phyloP scores from a whole-genome alignment of 306 rosid genomes.

The Begonia fuchsioides region DNA sequence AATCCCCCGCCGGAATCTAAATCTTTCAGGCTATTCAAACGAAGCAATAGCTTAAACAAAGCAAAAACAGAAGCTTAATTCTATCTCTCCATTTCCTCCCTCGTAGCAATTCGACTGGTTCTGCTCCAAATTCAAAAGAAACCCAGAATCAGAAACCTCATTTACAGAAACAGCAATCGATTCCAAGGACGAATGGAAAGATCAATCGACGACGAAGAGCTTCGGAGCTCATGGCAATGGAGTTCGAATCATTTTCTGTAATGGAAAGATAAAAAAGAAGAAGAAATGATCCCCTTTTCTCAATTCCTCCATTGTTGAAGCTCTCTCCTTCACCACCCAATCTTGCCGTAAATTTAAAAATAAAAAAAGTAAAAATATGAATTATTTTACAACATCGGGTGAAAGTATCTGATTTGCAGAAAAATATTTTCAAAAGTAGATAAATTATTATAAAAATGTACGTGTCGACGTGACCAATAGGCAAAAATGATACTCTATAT shows the following conservation, averaged over 20 bases:
- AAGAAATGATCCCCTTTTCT: slow-evolving; percentile 25
- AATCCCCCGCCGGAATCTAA: too few relatives aligned
- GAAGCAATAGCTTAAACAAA: slow-evolving; percentile 23
- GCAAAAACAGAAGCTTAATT: slow-evolving; percentile 32
- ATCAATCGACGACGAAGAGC: slow-evolving; percentile 31
- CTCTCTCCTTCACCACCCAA: too few relatives aligned
- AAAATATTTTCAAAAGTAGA: too few relatives aligned
- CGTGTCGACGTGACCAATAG: slow-evolving; percentile 25
- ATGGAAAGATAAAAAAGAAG: slow-evolving; percentile 57
- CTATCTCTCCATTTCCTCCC: slow-evolving; percentile 69
- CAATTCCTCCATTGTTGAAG: neutral
- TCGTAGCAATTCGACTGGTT: slow-evolving; percentile 87
- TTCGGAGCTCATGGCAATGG: slow-evolving; percentile 41
- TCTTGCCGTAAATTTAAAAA: too few relatives aligned
- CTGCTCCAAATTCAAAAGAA: slow-evolving; percentile 31
- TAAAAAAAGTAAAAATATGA: too few relatives aligned
- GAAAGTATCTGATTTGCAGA: too few relatives aligned
- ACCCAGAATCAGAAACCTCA: slow-evolving; percentile 37
- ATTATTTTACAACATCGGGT: too few relatives aligned
- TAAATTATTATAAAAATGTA: too few relatives aligned
- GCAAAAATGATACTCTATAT: slow-evolving; percentile 33
- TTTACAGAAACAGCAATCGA: slow-evolving; percentile 62
- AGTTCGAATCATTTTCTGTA: slow-evolving; percentile 65
- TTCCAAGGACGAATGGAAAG: slow-evolving; percentile 46
- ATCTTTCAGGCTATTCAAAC: too few relatives aligned